Conservation (phyloP, 2,329 filamentous ascomycete genomes). For the Phialophora expanda region DNA sequence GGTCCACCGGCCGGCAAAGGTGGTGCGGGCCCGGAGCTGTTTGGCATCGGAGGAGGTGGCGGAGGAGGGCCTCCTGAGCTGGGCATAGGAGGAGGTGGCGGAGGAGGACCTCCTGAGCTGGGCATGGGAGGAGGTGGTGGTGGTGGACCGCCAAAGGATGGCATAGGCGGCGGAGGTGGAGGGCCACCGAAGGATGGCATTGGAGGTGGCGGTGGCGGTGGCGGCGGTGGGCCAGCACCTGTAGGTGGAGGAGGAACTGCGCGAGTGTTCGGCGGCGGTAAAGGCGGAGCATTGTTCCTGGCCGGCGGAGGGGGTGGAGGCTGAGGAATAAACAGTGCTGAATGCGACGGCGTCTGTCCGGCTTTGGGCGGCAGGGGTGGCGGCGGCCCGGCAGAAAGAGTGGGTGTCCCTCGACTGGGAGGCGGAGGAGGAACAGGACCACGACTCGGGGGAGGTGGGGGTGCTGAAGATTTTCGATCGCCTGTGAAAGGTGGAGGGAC, state of each 20-base stretch:
- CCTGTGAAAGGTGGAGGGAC: conserved; percentile 82
- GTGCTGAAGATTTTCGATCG: conserved; percentile 64
- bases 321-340: conserved; percentile 41
- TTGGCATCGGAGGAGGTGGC: conserved; percentile 39
- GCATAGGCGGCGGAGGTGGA: conserved; percentile 51
- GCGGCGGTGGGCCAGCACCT: conserved; percentile 48
- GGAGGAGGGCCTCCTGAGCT: conserved; percentile 48
- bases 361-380: conserved; percentile 68
- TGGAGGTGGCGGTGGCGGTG: conserved; percentile 49
- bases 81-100: conserved; percentile 51
- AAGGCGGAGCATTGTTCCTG: conserved; percentile 50
- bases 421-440: conserved; percentile 74
- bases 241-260: conserved; percentile 52
- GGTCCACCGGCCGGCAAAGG: conserved; percentile 51
- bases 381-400: conserved; percentile 64
- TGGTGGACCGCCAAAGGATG: conserved; percentile 48
- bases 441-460: conserved; percentile 76
- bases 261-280: conserved; percentile 64
- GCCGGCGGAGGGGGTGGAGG: conserved; percentile 57
- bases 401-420: conserved; percentile 57
- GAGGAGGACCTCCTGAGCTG: conserved; percentile 47
- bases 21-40: conserved; percentile 48
- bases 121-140: conserved; percentile 51
- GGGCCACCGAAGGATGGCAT: conserved; percentile 45
- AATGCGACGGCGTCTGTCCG: conserved; percentile 27